phyloP scores from a whole-genome alignment of 495 filamentous ascomycete species.

The Geoglossum glabrum region DNA sequence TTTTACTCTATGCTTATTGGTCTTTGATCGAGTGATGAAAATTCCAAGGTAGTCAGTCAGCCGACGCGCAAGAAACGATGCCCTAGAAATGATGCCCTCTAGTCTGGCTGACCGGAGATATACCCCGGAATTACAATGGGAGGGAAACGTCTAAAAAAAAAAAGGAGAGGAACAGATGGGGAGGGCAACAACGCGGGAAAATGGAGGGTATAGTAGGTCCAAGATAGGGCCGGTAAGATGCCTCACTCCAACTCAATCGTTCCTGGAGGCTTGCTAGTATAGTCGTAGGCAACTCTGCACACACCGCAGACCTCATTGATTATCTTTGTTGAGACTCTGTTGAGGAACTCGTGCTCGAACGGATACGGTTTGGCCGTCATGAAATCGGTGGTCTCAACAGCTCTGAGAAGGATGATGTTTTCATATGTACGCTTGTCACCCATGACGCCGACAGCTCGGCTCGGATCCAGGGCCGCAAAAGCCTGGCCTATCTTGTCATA shows the following conservation, averaged over 20 bases:
- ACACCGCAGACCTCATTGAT: conserved; percentile 71
- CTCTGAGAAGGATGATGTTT: conserved; percentile 36
- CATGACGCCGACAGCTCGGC: conserved; percentile 58
- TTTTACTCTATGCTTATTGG: too few species aligned
- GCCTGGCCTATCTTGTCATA: conserved; percentile 72
- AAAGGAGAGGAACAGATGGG: too few species aligned
- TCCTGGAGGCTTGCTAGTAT: conserved; percentile 63
- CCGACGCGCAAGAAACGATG: too few species aligned
- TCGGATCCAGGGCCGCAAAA: conserved; percentile 57
- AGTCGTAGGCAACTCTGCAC: conserved; percentile 38
- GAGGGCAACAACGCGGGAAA: too few species aligned
- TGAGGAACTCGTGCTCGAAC: conserved; percentile 45
- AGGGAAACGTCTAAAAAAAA: too few species aligned
- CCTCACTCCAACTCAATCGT: conserved; percentile 56
- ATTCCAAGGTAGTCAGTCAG: too few species aligned
- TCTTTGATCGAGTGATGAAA: too few species aligned
- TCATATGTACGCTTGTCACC: conserved; percentile 50
- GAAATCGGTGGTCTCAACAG: conserved; percentile 59
- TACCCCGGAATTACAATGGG: too few species aligned
- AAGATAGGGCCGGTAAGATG: too few species aligned
- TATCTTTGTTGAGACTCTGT: conserved; percentile 48
- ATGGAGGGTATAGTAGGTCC: too few species aligned
- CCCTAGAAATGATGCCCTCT: too few species aligned
- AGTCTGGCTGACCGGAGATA: too few species aligned
- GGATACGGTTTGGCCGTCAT: conserved; percentile 64